Percentiles rank a stretch among this genome's conserved stretches.
phyloP scores from a whole-genome alignment of 345 rosid genomes.

The Diplotaxis tenuifolia region DNA sequence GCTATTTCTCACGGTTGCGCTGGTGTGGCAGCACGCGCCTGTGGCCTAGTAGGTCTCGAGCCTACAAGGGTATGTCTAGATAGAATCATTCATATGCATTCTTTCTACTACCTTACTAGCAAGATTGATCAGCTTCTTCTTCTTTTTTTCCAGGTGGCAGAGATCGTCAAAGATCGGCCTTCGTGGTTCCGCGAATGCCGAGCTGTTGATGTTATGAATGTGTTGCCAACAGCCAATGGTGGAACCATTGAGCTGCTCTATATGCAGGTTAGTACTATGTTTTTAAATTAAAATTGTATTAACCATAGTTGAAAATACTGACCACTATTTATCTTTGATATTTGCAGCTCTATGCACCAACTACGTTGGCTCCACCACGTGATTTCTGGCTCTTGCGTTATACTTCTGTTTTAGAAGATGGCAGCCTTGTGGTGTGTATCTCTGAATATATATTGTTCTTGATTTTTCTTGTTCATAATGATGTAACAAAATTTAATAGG shows the following conservation, averaged over 20 bases:
- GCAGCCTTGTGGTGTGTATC: slow-evolving; percentile 89
- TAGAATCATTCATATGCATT: neutral
- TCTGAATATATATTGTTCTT: neutral
- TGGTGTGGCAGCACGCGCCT: slow-evolving; percentile 99
- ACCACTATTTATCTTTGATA: neutral
- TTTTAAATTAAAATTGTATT: neutral
- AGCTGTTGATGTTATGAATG: slow-evolving; percentile 93
- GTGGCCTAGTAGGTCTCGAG: slow-evolving; percentile 99
- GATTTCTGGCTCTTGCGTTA: slow-evolving; percentile 98
- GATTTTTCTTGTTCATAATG: neutral
- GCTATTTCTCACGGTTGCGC: slow-evolving; percentile 99
- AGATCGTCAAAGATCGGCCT: slow-evolving; percentile 99
- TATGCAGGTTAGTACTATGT: slow-evolving; percentile 66
- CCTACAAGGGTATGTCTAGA: slow-evolving; percentile 88
- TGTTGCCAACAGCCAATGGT: slow-evolving; percentile 98
- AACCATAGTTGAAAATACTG: neutral
- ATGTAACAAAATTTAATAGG: slow-evolving; percentile 40
- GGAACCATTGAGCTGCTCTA: slow-evolving; percentile 99
- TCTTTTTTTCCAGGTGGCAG: slow-evolving; percentile 67
- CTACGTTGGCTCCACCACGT: slow-evolving; percentile 97
- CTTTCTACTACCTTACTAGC: neutral
- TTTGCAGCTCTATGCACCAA: slow-evolving; percentile 91
- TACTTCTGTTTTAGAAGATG: slow-evolving; percentile 95
- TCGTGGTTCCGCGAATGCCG: slow-evolving; percentile 99
- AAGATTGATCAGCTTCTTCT: neutral